Conservation (phyloP, 352 stramenopile genomes). For the Phytophthora quininea region DNA sequence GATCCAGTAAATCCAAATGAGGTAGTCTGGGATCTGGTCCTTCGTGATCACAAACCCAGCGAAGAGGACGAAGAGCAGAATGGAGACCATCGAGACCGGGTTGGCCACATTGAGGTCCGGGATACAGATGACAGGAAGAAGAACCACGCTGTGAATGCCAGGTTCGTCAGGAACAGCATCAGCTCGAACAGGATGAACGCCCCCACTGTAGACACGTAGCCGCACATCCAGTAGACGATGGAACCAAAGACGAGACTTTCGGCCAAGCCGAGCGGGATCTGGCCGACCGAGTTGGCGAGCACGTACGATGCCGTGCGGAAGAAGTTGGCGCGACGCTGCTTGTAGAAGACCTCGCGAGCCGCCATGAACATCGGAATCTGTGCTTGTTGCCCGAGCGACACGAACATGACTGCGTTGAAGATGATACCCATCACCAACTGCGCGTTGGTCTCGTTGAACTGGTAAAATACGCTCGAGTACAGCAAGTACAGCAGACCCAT, state of each 20-base stretch:
- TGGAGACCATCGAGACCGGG: background rate
- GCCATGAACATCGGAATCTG: conserved; percentile 1
- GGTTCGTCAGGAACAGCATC: conserved; percentile 39
- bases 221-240: background rate
- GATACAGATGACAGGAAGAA: background rate
- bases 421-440: conserved; percentile 61
- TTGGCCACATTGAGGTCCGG: background rate
- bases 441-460: conserved; percentile 20
- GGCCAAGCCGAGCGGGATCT: conserved; percentile 33
- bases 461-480: conserved; percentile 3
- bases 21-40: background rate
- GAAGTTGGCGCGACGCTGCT: no score
- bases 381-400: conserved; percentile 21
- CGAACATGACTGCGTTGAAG: conserved; percentile 69
- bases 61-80: background rate
- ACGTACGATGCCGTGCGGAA: no score
- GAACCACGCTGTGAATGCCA: conserved; percentile 8
- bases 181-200: background rate
- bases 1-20: background rate
- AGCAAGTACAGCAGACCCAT: conserved; percentile 25
- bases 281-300: conserved; percentile 6
- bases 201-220: background rate
- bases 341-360: background rate
- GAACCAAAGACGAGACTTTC: conserved; percentile 62
- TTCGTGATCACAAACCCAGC: background rate